Conservation (phyloP, 2,329 filamentous ascomycete genomes). For the Nectriaceae sp. region DNA sequence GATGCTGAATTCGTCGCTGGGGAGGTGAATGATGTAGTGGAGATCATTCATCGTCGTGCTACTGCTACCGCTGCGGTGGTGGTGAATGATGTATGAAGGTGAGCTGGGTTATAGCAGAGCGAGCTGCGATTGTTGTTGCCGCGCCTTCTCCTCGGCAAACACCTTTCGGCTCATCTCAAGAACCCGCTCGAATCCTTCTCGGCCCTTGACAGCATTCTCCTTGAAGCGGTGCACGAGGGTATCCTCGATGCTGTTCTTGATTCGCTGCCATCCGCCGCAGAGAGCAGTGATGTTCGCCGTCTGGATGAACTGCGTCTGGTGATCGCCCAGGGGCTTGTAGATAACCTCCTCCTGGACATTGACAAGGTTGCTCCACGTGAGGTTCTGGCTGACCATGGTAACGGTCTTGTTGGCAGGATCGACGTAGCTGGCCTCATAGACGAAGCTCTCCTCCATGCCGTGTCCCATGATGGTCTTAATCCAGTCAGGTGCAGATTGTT, state of each 20-base stretch:
- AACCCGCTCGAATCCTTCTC: constrained; percentile 93
- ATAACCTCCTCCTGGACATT: constrained; percentile 91
- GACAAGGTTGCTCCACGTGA: constrained; percentile 89
- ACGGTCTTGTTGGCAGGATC: constrained; percentile 81
- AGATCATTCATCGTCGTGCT: constrained; percentile 18
- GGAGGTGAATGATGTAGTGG: constrained; percentile 24
- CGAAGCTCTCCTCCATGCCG: constrained; percentile 77
- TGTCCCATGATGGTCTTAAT: constrained; percentile 75
- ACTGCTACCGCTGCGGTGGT: constrained; percentile 1
- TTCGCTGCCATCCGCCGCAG: constrained; percentile 95
- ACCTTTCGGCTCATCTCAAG: constrained; percentile 90
- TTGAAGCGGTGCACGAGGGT: constrained; percentile 84
- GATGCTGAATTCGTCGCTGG: constrained; percentile 15
- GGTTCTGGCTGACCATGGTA: constrained; percentile 94
- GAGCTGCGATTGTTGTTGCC: constrained; percentile 35
- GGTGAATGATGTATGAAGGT: constrained; percentile 4
- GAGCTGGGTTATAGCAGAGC: constrained; percentile 12
- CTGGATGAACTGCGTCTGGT: constrained; percentile 81
- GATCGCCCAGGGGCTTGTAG: constrained; percentile 65
- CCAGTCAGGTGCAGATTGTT: constrained; percentile 72
- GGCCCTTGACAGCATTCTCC: constrained; percentile 87
- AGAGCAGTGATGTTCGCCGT: constrained; percentile 90
- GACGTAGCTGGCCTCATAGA: constrained; percentile 96
- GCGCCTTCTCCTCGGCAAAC: constrained; percentile 85
- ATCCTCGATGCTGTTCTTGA: constrained; percentile 95